Base-by-base conservation (phyloP, 768 basidiomycete species). In the Asterophora parasitica region DNA sequence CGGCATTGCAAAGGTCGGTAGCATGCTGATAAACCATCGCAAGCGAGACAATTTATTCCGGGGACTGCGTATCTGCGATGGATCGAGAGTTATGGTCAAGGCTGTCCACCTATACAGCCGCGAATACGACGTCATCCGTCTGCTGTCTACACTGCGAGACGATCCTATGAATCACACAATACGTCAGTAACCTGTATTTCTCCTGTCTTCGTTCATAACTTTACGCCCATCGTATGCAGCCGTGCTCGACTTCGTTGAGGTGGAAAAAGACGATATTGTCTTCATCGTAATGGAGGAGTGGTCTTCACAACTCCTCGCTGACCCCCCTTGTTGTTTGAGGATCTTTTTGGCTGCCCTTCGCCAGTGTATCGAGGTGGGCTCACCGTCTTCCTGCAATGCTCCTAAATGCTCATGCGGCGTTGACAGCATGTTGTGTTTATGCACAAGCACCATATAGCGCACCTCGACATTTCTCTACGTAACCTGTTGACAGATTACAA, bases 281-380 rank as follows among this genome's bases (percentile, higher is more conserved):
- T 82, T 89, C 57, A 80, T 89, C 47, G 79, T 88, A 19, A 88
- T 87, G 85, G 87, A 88, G 59, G 77, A 86, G 63, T 89, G 87
- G 87, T 82, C 81, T 11, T 71, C 84, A 9, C 75, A 82, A 46
- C 66, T 87, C 16, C 69, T 83, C 17, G 65, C 73, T 11, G 69
- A 68, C 49, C 66, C 70, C 19, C 80, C 82, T 5, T 76, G 73
- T 58, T 78, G 71, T 53, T 60, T 82, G 42, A 64, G 65, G 34
- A 64, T 69, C 11, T 85, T 86, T 56, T 61, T 88, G 19, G 68
- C 67, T 4, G 76, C 75, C 11, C 56, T 88, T 41, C 76, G 76
- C 16, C 84, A 87, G 59, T 83, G 79, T 52, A 79, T 88, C 31
- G 83, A 88, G 69, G 87, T 83, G 53, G 10, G 6, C 11, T 9